Evolutionary conservation across 2,329 filamentous ascomycete genomes (phyloP).

Genomic region (Claviceps paspali): DNA sequence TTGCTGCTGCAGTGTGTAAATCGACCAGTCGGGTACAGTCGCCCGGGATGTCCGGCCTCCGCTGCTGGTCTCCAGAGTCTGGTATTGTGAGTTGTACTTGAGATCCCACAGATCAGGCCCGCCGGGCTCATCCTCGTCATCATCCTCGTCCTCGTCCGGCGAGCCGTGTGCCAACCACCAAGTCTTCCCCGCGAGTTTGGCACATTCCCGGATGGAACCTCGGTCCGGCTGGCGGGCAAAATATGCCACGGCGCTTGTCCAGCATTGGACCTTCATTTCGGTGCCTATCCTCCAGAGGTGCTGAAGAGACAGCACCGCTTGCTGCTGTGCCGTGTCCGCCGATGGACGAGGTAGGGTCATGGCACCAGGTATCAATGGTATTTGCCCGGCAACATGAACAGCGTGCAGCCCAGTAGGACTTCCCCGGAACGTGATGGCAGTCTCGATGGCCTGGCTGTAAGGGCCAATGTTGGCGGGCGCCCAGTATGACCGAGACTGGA

Average conservation of each 20-base stretch:
- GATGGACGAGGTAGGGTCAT: constrained; percentile 45
- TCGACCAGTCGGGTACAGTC: constrained; percentile 35
- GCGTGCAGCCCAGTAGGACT: constrained; percentile 14
- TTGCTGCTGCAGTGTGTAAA: constrained; percentile 22
- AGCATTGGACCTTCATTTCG: constrained; percentile 57
- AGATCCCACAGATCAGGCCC: constrained; percentile 55
- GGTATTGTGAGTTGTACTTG: constrained; percentile 39
- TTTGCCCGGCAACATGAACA: constrained; percentile 74
- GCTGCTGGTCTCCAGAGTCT: constrained; percentile 20
- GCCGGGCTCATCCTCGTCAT: constrained; percentile 25
- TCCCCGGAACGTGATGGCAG: constrained; percentile 17
- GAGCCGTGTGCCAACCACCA: constrained; percentile 33
- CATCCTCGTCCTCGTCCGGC: constrained; percentile 25
- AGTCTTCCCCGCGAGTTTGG: constrained; percentile 25
- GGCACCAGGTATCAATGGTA: constrained; percentile 65
- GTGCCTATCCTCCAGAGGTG: constrained; percentile 74
- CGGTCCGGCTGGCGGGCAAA: constrained; percentile 30
- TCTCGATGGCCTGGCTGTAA: constrained; percentile 74
- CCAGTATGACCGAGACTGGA: constrained; percentile 92
- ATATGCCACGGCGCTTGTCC: constrained; percentile 63
- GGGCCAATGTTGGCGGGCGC: constrained; percentile 95
- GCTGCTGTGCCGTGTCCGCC: constrained; percentile 31
- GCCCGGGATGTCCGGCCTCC: constrained; percentile 12
- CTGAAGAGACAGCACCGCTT: constrained; percentile 63
- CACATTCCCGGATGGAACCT: constrained; percentile 18